Conservation (phyloP, 108 stramenopile genomes). For the Cyclotella baltica region DNA sequence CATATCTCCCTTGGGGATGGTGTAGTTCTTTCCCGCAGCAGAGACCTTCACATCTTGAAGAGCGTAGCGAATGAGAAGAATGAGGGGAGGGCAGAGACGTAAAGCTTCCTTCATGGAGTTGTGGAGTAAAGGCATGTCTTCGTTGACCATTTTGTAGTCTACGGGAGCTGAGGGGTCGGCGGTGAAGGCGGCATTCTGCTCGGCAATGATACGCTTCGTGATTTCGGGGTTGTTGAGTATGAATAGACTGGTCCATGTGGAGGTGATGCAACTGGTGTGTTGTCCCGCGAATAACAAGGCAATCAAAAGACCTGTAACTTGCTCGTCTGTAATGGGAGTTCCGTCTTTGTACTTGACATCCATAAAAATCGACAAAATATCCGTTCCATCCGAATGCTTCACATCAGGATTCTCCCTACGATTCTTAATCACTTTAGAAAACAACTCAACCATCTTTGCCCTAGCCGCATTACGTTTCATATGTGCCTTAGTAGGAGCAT, state of each 20-base stretch:
- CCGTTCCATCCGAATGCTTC: conserved; percentile 82
- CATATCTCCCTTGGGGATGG: conserved; percentile 92
- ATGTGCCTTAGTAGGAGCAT: conserved; percentile 93
- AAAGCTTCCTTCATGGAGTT: conserved; percentile 97
- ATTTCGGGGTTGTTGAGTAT: conserved; percentile 86
- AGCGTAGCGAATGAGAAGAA: conserved; percentile 96
- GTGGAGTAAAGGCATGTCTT: conserved; percentile 90
- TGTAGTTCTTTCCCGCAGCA: conserved; percentile 74
- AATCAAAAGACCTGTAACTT: conserved; percentile 97
- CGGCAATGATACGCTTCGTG: conserved; percentile 81
- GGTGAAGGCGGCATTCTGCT: conserved; percentile 70
- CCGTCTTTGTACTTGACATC: conserved; percentile 99
- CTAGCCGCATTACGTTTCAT: conserved; percentile 83
- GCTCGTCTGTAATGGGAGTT: conserved; percentile 85
- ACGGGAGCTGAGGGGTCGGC: conserved; percentile 40
- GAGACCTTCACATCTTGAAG: conserved; percentile 85
- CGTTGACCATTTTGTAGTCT: conserved; percentile 80
- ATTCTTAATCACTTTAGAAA: conserved; percentile 90
- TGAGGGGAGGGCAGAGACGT: conserved; percentile 97
- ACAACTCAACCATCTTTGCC: conserved; percentile 93
- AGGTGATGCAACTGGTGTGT: conserved; percentile 97
- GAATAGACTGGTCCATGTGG: conserved; percentile 95
- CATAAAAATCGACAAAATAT: conserved; percentile 97
- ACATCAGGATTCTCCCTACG: conserved; percentile 83
- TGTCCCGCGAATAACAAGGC: conserved; percentile 99